A percentile compares a stretch with the other conserved stretches of the same genome.
These are phyloP conservation scores for Globisporangium irregulare DNA, from an alignment of 352 stramenopile species.

Conservation along the genomic window DNA sequence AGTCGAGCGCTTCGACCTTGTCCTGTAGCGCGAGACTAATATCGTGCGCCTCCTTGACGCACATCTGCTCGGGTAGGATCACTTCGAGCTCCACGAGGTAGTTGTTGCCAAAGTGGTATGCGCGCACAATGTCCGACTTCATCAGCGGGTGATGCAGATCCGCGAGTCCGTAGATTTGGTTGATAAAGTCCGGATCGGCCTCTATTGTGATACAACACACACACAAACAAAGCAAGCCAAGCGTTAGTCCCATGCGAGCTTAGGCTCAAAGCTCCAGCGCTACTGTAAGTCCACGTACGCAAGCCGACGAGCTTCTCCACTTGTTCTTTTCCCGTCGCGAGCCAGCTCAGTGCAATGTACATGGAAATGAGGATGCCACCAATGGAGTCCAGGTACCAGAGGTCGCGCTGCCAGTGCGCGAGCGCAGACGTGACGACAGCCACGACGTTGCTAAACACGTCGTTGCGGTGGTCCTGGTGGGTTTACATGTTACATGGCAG, in stretches of 20 bases:
- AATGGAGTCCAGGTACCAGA: conserved; percentile 94
- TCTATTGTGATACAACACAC: conserved; percentile 30
- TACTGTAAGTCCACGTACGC: conserved; percentile 44
- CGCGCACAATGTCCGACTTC: conserved; percentile 90
- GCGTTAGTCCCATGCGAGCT: neutral
- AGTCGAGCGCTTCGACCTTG: conserved; percentile 94
- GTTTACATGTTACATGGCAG: too few relatives aligned
- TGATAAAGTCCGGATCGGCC: conserved; percentile 92
- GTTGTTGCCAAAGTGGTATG: conserved; percentile 97
- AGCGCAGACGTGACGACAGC: conserved; percentile 83
- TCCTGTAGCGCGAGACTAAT: conserved; percentile 96
- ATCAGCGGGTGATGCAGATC: conserved; percentile 87
- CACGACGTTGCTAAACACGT: conserved; percentile 93
- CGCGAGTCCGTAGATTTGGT: conserved; percentile 88
- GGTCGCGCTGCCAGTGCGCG: conserved; percentile 49
- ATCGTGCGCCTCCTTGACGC: conserved; percentile 93
- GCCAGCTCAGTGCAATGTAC: conserved; percentile 96
- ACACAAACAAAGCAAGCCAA: neutral
- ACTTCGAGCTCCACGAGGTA: conserved; percentile 91
- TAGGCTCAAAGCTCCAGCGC: neutral
- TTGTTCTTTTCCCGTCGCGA: conserved; percentile 94
- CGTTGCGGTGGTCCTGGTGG: conserved; percentile 95
- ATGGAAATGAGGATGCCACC: conserved; percentile 95
- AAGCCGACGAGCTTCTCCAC: conserved; percentile 89
- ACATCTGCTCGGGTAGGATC: conserved; percentile 87